These are phyloP conservation scores for Astragalus glycyphyllos DNA, from an alignment of 306 rosid genomes.

Conservation along the genomic window DNA sequence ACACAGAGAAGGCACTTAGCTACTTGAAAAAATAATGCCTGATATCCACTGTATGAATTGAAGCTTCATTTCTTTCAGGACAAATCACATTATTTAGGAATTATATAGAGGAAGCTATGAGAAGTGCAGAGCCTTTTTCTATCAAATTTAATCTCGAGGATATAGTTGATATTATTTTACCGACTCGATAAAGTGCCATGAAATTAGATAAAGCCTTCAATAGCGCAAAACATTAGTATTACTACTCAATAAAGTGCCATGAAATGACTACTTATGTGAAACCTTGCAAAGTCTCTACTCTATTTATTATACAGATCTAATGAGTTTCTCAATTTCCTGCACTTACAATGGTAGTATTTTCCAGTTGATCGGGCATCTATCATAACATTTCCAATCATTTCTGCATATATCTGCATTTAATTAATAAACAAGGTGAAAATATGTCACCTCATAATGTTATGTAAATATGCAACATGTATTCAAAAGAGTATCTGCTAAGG, in stretches of 20 bases:
- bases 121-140: neutral
- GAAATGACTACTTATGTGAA: slow-evolving; percentile 14
- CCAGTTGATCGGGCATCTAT: slow-evolving; percentile 97
- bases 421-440: slow-evolving; percentile 29
- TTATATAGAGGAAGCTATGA: neutral
- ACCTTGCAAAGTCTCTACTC: slow-evolving; percentile 8
- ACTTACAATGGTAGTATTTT: slow-evolving; percentile 96
- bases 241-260: too few relatives aligned
- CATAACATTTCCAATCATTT: slow-evolving; percentile 99
- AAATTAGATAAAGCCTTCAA: slow-evolving; percentile 10
- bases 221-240: neutral
- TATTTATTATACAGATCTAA: neutral
- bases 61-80: neutral
- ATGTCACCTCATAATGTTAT: neutral
- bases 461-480: slow-evolving; percentile 19
- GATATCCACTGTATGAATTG: slow-evolving; percentile 9
- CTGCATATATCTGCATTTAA: slow-evolving; percentile 85
- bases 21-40: neutral
- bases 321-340: slow-evolving; percentile 26
- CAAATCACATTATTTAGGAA: slow-evolving; percentile 15
- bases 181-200: slow-evolving; percentile 5
- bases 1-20: neutral
- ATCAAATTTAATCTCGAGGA: slow-evolving; percentile 17
- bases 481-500: slow-evolving; percentile 7
- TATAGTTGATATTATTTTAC: slow-evolving; percentile 19